Base-by-base conservation (phyloP, 345 rosid species). In the Populus nigra region DNA sequence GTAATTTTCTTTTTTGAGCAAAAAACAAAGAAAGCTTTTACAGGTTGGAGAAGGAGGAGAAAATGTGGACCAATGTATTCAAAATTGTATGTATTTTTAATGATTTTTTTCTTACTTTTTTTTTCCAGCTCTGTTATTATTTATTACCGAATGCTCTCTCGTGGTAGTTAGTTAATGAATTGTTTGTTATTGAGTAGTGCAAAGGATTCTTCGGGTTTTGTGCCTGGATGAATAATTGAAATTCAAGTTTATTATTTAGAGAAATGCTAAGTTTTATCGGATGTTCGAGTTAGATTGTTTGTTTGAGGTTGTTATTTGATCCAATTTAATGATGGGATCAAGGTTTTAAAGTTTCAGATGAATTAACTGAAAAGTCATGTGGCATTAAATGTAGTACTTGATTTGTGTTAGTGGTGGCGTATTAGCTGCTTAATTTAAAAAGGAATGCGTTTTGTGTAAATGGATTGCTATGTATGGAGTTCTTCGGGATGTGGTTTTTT, bases 61-160 rank as follows among this genome's bases (percentile, higher is more conserved):
- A n/a, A 73, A 93, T 93, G 98, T 93, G 97, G 98, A 92, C 98
- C 31, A 93, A 93, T 78, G 95, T 92, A 77, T 93, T 93, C 77
- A 88, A 85, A 88, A 91, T 93, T 77, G 98, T 93, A 80, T 74
- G 92, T 59, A 59, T 59, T 59, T 83, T 43, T 43, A 10, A 33
- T 33, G 36, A 33, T 16, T 55, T 25, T 50, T 29, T 41, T 31
- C 43, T 5, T 41, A 4, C 50, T 18, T 41, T 41, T 5, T 5
- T 23, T 1, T 22, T 38, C 31, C 31, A 23, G 36, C 20, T 17
- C 17, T 39, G 20, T 12, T 63, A 10, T n/a, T 59, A 59, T 9
- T 59, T 59, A 9, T 23, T 23, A 23, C 25, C 23, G 29, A 59
- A 8, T 65, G 7, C n/a, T 31, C 38, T 31, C 38, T 65, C 5